Evolutionary conservation across 169 alveolate species (phyloP).

Genomic region (Toxoplasma gondii): DNA sequence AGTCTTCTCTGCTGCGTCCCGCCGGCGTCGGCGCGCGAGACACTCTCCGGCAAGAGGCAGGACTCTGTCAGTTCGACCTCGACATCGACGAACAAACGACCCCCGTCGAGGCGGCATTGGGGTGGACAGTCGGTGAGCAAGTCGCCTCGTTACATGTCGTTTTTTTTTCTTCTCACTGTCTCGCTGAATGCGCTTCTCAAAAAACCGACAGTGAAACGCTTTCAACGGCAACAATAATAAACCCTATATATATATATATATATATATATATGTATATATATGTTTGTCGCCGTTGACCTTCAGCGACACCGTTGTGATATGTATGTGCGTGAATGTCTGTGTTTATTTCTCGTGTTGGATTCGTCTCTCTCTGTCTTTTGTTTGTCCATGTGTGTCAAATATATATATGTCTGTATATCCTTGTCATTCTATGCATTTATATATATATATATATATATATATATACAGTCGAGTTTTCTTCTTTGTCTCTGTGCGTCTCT

Average conservation of each 20-base stretch:
- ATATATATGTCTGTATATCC: not conserved
- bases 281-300: no score
- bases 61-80: constrained; percentile 85
- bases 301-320: no score
- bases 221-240: constrained; percentile 53
- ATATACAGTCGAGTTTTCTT: no score
- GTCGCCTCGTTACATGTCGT: not conserved
- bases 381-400: no score
- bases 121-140: constrained; percentile 81
- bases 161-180: constrained; percentile 30
- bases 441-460: not conserved
- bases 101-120: constrained; percentile 80
- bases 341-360: no score
- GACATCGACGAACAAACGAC: constrained; percentile 81
- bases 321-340: no score
- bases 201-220: constrained; percentile 49
- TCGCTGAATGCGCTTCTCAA: not conserved
- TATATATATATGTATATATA: not conserved
- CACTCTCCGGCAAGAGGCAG: constrained; percentile 86
- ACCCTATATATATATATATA: not conserved
- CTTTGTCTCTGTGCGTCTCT: no score
- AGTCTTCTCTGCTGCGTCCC: constrained; percentile 54
- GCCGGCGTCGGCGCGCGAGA: constrained; percentile 89
- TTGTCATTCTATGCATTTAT: not conserved
- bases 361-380: no score